These are phyloP conservation scores for Acacia melanoxylon DNA, from an alignment of 306 rosid species.

Conservation along the genomic window DNA sequence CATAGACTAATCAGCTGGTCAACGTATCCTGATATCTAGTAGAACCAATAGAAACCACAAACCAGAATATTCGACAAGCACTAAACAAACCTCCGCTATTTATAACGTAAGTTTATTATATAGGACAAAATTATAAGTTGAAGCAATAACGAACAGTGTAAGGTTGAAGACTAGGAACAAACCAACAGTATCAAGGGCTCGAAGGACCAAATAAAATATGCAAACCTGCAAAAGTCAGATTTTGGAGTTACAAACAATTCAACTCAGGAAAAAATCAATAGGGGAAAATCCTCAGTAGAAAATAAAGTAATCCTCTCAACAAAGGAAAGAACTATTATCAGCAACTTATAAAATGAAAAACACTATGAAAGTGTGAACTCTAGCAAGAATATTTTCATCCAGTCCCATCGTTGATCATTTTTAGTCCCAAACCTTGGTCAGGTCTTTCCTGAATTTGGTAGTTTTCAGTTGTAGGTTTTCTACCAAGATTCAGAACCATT, in stretches of 20 bases:
- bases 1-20: not conserved
- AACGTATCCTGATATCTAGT: not conserved
- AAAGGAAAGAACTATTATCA: not conserved
- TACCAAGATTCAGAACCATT: not conserved
- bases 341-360: not conserved
- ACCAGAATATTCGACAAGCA: not conserved
- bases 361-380: not conserved
- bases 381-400: not conserved
- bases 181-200: conserved; percentile 60
- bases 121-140: not conserved
- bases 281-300: not conserved
- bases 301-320: not conserved
- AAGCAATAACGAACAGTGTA: not conserved
- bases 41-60: not conserved
- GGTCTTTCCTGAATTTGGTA: not conserved
- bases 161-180: conserved; percentile 38
- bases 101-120: not conserved
- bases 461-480: not conserved
- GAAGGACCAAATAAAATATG: conserved; percentile 36
- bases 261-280: not conserved
- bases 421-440: not conserved
- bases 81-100: not conserved
- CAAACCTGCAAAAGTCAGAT: conserved; percentile 71
- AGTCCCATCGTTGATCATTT: not conserved
- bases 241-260: conserved; percentile 1